Conservation (phyloP, 2,329 filamentous ascomycete species). For the Talaromyces islandicus region DNA sequence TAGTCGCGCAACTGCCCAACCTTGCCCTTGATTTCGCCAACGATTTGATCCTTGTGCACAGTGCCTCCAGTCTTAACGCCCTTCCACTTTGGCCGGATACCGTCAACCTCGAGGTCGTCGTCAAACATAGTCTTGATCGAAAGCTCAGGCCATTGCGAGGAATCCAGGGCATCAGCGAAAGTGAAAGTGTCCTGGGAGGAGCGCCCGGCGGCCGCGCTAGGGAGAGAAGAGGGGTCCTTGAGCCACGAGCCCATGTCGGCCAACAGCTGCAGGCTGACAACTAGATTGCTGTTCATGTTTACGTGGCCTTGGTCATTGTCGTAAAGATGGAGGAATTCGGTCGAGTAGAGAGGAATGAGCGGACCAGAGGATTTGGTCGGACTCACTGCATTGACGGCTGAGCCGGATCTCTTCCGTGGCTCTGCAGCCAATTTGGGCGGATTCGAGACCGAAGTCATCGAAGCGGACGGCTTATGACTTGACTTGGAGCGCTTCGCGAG, state of each 20-base stretch:
- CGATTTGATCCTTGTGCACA: slow-evolving; percentile 49
- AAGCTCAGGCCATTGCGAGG: slow-evolving; percentile 48
- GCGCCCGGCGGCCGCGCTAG: slow-evolving; percentile 59
- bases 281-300: slow-evolving; percentile 66
- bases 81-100: slow-evolving; percentile 63
- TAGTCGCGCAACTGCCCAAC: slow-evolving; percentile 70
- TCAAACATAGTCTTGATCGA: slow-evolving; percentile 49
- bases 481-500: slow-evolving; percentile 69
- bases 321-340: slow-evolving; percentile 69
- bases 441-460: slow-evolving; percentile 62
- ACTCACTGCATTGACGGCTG: slow-evolving; percentile 51
- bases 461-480: slow-evolving; percentile 73
- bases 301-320: slow-evolving; percentile 55
- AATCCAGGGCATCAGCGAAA: slow-evolving; percentile 51
- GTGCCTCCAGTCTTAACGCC: slow-evolving; percentile 46
- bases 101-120: slow-evolving; percentile 43
- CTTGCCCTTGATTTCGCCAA: slow-evolving; percentile 71
- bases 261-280: slow-evolving; percentile 68
- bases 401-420: slow-evolving; percentile 56
- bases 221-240: slow-evolving; percentile 63
- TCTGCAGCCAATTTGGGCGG: slow-evolving; percentile 61
- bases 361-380: slow-evolving; percentile 58
- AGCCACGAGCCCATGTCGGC: slow-evolving; percentile 74
- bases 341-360: slow-evolving; percentile 65
- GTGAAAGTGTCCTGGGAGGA: slow-evolving; percentile 65